Evolutionary conservation across 331 rosid species (phyloP).

Genomic region (Cydonia oblonga): DNA sequence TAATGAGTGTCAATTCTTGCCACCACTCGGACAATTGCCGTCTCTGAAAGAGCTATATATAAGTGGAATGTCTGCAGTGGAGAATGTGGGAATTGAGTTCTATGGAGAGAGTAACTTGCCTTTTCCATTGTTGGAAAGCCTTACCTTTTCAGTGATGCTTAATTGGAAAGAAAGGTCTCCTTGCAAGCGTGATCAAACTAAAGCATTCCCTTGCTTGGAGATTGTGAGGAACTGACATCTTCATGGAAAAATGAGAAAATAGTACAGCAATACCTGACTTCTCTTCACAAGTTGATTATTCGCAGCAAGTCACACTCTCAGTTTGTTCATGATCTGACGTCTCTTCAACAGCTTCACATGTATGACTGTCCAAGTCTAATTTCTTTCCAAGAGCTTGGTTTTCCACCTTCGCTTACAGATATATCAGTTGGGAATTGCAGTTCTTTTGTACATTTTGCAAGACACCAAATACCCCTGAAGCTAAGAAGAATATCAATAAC

Average conservation of each 20-base stretch:
- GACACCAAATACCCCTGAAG: conserved; percentile 7
- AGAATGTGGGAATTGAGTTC: neutral
- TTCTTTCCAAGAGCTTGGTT: conserved; percentile 4
- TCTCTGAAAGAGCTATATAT: neutral
- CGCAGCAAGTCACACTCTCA: neutral
- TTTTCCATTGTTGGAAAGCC: conserved; percentile 2
- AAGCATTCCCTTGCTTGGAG: neutral
- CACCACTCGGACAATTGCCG: neutral
- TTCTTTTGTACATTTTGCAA: conserved; percentile 4
- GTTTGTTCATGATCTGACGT: neutral
- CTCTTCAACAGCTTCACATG: neutral
- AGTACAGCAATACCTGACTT: too few relatives aligned
- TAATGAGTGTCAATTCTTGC: conserved; percentile 1
- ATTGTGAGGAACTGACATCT: neutral
- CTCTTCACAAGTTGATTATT: neutral
- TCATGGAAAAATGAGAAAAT: conserved; percentile 5
- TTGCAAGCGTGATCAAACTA: neutral
- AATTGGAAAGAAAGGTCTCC: conserved; percentile 11
- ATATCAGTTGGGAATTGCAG: neutral
- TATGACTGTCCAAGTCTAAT: neutral
- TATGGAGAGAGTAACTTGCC: neutral
- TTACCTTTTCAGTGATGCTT: conserved; percentile 4
- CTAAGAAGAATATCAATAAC: conserved; percentile 4
- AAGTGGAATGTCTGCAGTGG: neutral
- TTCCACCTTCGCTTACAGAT: conserved; percentile 5